Conservation (phyloP, 495 filamentous ascomycete genomes). For the Podospora pseudopauciseta region DNA sequence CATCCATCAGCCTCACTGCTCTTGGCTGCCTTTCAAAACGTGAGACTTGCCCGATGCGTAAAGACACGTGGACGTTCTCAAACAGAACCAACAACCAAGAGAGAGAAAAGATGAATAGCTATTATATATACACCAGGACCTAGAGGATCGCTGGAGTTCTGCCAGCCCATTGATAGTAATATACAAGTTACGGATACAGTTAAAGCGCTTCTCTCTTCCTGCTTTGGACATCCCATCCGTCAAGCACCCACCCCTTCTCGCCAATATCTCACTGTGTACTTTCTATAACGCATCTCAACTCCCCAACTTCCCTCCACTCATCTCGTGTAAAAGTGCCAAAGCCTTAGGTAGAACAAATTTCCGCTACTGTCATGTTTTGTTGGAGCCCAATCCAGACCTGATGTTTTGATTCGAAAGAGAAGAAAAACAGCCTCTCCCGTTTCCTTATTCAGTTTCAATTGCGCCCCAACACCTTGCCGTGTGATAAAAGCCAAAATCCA, state of each 20-base stretch:
- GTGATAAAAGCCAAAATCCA: background rate
- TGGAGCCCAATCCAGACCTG: background rate
- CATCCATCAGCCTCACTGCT: background rate
- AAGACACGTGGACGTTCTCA: background rate
- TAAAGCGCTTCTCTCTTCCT: background rate
- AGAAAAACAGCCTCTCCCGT: background rate
- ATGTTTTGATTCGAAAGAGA: background rate
- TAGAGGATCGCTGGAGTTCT: background rate
- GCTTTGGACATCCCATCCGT: background rate
- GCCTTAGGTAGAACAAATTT: background rate
- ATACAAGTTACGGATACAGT: background rate
- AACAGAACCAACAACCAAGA: background rate
- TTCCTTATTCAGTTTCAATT: background rate
- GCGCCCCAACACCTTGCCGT: slow-evolving; percentile 5
- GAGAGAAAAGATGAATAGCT: background rate
- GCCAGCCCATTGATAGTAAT: background rate
- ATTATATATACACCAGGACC: background rate
- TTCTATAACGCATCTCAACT: background rate
- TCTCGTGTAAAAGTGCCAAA: background rate
- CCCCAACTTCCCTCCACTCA: background rate
- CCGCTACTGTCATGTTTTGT: background rate
- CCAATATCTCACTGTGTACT: background rate
- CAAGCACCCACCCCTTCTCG: background rate
- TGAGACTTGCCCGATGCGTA: background rate
- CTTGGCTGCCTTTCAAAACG: background rate